These are phyloP conservation scores for Centaurea solstitialis DNA, from an alignment of 129 eudicot species.

Conservation along the genomic window DNA sequence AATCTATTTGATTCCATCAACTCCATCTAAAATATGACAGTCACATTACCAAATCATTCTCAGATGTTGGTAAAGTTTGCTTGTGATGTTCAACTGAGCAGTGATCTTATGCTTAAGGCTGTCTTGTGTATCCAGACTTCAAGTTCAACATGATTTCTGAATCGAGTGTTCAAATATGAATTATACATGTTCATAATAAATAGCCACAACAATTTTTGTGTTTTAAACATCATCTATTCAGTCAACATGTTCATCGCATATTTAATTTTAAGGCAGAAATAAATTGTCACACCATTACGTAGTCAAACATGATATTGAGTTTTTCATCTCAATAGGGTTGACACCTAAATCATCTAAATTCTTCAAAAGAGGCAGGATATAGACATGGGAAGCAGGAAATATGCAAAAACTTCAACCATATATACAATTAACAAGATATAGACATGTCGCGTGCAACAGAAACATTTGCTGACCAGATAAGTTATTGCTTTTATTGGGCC, in stretches of 20 bases:
- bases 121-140: too few species aligned
- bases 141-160: not conserved
- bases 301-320: not conserved
- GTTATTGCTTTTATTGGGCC: conserved; percentile 89
- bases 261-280: not conserved
- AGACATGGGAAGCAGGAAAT: not conserved
- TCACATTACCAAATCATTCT: too few species aligned
- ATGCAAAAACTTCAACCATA: not conserved
- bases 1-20: too few species aligned
- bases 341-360: not conserved
- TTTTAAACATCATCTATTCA: too few species aligned
- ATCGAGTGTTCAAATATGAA: not conserved
- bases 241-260: not conserved
- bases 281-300: not conserved
- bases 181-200: not conserved
- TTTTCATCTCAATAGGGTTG: not conserved
- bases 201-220: too few species aligned
- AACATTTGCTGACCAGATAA: conserved; percentile 60
- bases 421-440: not conserved
- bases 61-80: too few species aligned
- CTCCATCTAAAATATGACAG: too few species aligned
- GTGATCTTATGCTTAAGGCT: too few species aligned
- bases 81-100: too few species aligned
- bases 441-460: not conserved
- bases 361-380: not conserved